A percentile compares a stretch with the other conserved stretches of the same genome.
These are phyloP conservation scores for Cyberlindnera amylophila DNA, from an alignment of 805 yeast species.

Conservation along the genomic window DNA sequence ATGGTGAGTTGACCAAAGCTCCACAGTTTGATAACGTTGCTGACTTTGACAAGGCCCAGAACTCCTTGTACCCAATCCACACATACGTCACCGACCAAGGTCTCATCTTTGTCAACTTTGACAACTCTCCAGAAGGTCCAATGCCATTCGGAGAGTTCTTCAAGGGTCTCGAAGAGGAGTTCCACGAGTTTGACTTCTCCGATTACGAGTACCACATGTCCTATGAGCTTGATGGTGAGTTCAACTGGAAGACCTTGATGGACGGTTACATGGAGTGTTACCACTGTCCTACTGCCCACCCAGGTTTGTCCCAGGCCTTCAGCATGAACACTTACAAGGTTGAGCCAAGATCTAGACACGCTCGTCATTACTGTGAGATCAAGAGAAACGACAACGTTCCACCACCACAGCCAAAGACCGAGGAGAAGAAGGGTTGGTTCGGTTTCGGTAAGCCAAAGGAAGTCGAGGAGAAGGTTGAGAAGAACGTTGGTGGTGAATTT, in stretches of 20 bases:
- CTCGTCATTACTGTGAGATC: conserved; percentile 58
- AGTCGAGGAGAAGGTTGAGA: conserved; percentile 23
- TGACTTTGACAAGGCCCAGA: conserved; percentile 53
- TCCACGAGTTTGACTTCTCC: conserved; percentile 54
- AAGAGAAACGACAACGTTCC: conserved; percentile 34
- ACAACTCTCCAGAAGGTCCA: conserved; percentile 34
- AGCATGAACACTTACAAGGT: conserved; percentile 64
- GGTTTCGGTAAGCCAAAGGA: conserved; percentile 40
- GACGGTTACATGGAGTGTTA: conserved; percentile 68
- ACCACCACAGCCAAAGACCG: conserved; percentile 27
- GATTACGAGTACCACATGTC: conserved; percentile 65
- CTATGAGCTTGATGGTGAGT: conserved; percentile 57
- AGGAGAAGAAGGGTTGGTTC: conserved; percentile 44
- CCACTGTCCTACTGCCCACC: conserved; percentile 67
- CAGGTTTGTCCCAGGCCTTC: conserved; percentile 54
- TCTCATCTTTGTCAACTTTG: conserved; percentile 53
- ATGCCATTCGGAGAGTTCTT: conserved; percentile 50
- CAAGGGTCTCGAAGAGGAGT: conserved; percentile 46
- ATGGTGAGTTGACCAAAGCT: conserved; percentile 55
- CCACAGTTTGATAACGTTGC: conserved; percentile 59
- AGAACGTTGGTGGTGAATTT: conserved; percentile 58
- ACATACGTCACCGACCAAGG: conserved; percentile 56
- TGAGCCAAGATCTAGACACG: conserved; percentile 53
- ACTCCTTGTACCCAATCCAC: conserved; percentile 51
- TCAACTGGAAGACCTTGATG: conserved; percentile 66